phyloP scores from a whole-genome alignment of 2,329 filamentous ascomycete species.

The Exophiala sp. region DNA sequence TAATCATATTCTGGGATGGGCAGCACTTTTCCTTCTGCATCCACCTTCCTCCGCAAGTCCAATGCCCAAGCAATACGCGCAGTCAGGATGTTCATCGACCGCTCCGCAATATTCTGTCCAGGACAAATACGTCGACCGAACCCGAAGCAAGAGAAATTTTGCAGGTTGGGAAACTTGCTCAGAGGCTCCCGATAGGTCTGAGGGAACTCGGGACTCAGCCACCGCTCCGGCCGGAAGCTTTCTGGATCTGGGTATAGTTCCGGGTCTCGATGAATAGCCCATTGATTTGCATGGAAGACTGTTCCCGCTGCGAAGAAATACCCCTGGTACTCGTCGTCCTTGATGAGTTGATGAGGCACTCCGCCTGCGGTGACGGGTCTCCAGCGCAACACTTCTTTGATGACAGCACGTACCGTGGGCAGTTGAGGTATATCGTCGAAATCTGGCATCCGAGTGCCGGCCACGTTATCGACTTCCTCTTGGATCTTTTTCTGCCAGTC shows the following conservation, averaged over 20 bases:
- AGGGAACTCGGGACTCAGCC: constrained; percentile 22
- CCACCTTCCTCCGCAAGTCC: neutral
- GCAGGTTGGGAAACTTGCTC: constrained; percentile 21
- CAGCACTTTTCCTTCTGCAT: too few species aligned
- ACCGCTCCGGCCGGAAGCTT: constrained; percentile 25
- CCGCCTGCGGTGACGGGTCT: constrained; percentile 32
- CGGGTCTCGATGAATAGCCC: constrained; percentile 28
- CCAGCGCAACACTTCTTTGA: constrained; percentile 45
- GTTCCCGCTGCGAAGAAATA: constrained; percentile 49
- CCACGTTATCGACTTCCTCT: constrained; percentile 35
- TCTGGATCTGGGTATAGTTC: constrained; percentile 27
- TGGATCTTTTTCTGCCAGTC: constrained; percentile 26
- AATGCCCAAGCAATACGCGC: constrained; percentile 55
- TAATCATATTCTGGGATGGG: neutral
- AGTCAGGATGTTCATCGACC: constrained; percentile 51
- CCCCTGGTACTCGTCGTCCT: constrained; percentile 33
- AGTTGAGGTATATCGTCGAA: constrained; percentile 36
- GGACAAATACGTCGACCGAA: constrained; percentile 26
- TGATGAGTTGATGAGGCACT: constrained; percentile 2
- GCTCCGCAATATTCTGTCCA: constrained; percentile 23
- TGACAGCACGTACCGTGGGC: constrained; percentile 37
- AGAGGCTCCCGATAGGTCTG: constrained; percentile 24
- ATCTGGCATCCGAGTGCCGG: constrained; percentile 29
- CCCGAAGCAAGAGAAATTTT: constrained; percentile 20
- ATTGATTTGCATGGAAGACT: constrained; percentile 43